These are phyloP conservation scores for Xylariales sp. DNA, from an alignment of 2,329 filamentous ascomycete genomes.

Conservation along the genomic window DNA sequence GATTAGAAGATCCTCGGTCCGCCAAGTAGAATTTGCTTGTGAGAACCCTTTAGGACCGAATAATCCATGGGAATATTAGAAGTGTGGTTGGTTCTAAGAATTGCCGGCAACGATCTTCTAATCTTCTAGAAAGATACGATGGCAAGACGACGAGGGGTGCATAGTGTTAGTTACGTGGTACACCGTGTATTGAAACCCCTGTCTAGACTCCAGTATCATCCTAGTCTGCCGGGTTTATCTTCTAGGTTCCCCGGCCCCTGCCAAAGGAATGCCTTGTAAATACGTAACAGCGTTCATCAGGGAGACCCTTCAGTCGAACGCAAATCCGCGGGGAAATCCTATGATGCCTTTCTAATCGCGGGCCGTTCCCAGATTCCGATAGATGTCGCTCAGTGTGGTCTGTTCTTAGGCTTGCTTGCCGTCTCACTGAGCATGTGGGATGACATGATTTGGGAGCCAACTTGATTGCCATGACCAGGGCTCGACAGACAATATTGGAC, in stretches of 20 bases:
- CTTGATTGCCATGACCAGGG: neutral
- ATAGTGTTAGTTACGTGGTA: no score
- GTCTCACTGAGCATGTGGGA: no score
- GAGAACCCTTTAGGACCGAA: slow-evolving; percentile 7
- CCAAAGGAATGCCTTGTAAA: neutral
- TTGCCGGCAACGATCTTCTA: slow-evolving; percentile 8
- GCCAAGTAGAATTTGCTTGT: neutral
- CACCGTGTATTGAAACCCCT: no score
- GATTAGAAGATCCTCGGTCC: neutral
- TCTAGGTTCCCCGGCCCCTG: neutral
- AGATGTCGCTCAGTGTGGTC: neutral
- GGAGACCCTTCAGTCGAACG: slow-evolving; percentile 2
- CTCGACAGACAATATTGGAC: no score
- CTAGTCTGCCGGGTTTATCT: slow-evolving; percentile 2
- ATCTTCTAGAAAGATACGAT: slow-evolving; percentile 7
- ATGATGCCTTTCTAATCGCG: slow-evolving; percentile 5
- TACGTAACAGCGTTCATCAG: slow-evolving; percentile 7
- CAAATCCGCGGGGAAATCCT: slow-evolving; percentile 4
- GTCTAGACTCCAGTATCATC: neutral
- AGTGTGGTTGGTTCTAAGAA: slow-evolving; percentile 5
- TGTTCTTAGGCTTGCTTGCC: no score
- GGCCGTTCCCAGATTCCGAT: slow-evolving; percentile 6
- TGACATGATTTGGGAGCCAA: no score
- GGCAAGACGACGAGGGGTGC: no score
- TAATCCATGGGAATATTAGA: slow-evolving; percentile 4